Base-by-base conservation (phyloP, 805 yeast species). In the Lipomyces oligophaga region DNA sequence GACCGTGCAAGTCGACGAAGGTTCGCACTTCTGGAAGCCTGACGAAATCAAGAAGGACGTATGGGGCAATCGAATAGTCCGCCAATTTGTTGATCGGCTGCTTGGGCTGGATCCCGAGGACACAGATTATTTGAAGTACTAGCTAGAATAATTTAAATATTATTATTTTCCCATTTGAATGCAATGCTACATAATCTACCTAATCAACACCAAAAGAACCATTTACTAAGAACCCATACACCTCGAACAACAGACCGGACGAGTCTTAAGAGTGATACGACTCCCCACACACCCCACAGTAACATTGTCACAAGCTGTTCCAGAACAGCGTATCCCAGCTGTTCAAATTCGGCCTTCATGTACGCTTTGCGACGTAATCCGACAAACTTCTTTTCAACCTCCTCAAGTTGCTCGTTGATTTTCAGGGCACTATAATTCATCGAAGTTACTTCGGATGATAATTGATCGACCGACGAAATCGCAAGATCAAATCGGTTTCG, bases 221-320 rank as follows among this genome's bases (percentile, higher is more conserved):
- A 35, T 31, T 32, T 30, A 21, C 37, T 31, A 31, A 27, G 26
- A 35, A 25, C 19, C 38, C 31, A 38, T 10, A 43, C 41, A 5
- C 34, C 34, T 24, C 43, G 28, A 6, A 41, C 33, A 25, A 40
- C 19, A 5, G 38, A 13, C 25, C 56, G 27, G 13, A 21, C 38
- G 16, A 49, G 3, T 13, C 54, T n/a, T 16, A 52, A 20, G 3
- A 34, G 38, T 13, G 42, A 25, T 7, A 52, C 56, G 15, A 47
- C 36, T 2, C 56, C 56, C 56, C 56, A 52, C 19, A 52, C 56
- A 11, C 31, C 45, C 56, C 56, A 52, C 26, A 52, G 32, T 21
- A 43, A 20, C 3, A 27, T 10, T 18, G 41, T 43, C 15, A 52
- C 47, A 27, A 37, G 20, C 11, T 41, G 30, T 24, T 52, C 56